Conservation (phyloP, 2,329 filamentous ascomycete genomes). For the Pyricularia pennisetigena region DNA sequence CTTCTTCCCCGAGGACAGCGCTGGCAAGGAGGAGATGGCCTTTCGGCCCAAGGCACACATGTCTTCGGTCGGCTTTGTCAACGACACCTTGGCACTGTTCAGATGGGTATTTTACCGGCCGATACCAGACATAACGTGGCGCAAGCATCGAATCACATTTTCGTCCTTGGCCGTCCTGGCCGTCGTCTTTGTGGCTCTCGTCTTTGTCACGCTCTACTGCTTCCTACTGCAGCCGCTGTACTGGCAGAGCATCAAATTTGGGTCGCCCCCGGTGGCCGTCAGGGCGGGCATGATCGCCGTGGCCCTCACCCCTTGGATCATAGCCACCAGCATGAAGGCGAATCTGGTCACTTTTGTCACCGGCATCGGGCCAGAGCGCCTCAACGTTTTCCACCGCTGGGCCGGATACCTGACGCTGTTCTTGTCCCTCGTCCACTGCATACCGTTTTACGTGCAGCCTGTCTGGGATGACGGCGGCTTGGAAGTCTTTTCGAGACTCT, state of each 20-base stretch:
- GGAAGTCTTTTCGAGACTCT: conserved; percentile 58
- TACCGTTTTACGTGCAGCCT: conserved; percentile 85
- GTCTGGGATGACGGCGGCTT: conserved; percentile 73
- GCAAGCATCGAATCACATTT: conserved; percentile 63
- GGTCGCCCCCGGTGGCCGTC: conserved; percentile 81
- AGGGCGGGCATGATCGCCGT: conserved; percentile 87
- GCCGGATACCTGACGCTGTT: conserved; percentile 78
- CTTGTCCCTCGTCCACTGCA: conserved; percentile 70
- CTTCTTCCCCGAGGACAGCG: conserved; percentile 61
- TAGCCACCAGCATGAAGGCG: conserved; percentile 82
- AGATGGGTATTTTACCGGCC: conserved; percentile 86
- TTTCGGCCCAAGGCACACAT: conserved; percentile 62
- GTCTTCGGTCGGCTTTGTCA: conserved; percentile 64
- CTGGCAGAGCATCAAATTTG: conserved; percentile 77
- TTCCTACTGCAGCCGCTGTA: conserved; percentile 85
- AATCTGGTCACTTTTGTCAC: conserved; percentile 78
- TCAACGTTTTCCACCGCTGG: conserved; percentile 93
- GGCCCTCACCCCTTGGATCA: conserved; percentile 85
- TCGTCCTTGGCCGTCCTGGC: conserved; percentile 66
- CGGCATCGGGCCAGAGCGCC: conserved; percentile 81
- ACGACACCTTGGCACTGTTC: conserved; percentile 72
- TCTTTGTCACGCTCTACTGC: conserved; percentile 70
- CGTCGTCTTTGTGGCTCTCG: conserved; percentile 56
- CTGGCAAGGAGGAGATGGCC: conserved; percentile 37
- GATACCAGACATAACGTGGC: conserved; percentile 62